phyloP scores from a whole-genome alignment of 1,284 basidiomycete genomes.

The Leccinum pachyderme region DNA sequence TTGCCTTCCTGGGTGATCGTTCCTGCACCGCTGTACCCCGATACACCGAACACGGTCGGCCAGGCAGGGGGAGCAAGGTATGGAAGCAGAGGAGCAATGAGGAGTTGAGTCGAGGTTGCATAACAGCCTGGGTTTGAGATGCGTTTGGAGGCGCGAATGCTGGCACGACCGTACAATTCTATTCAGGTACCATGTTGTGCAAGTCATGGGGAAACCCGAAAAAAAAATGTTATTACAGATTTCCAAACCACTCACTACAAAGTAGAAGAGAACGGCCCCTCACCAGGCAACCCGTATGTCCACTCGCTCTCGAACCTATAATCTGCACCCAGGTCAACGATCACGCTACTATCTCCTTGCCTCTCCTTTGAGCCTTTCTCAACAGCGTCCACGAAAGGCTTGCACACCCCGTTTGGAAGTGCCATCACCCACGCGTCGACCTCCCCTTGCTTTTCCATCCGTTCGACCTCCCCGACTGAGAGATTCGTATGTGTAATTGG shows the following conservation, averaged over 20 bases:
- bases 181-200: slow-evolving; percentile 6
- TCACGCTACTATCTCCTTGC: slow-evolving; percentile 61
- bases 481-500: slow-evolving; percentile 80
- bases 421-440: slow-evolving; percentile 99
- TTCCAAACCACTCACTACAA: slow-evolving; percentile 18
- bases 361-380: slow-evolving; percentile 69
- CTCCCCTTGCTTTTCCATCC: slow-evolving; percentile 83
- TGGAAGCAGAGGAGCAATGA: slow-evolving; percentile 85
- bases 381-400: slow-evolving; percentile 96
- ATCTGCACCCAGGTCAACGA: slow-evolving; percentile 95
- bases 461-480: slow-evolving; percentile 72
- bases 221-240: slow-evolving; percentile 27
- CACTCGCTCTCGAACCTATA: slow-evolving; percentile 93
- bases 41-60: slow-evolving; percentile 91
- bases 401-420: slow-evolving; percentile 94
- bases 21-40: slow-evolving; percentile 94
- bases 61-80: slow-evolving; percentile 62
- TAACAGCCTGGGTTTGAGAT: slow-evolving; percentile 99
- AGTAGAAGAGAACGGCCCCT: slow-evolving; percentile 40
- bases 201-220: slow-evolving; percentile 20
- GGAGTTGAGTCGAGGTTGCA: slow-evolving; percentile 89
- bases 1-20: slow-evolving; percentile 66
- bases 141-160: slow-evolving; percentile 70
- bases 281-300: slow-evolving; percentile 99
- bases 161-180: slow-evolving; percentile 88